These are phyloP conservation scores for Closterium sp. DNA, from an alignment of 139 green algal genomes.

Conservation along the genomic window DNA sequence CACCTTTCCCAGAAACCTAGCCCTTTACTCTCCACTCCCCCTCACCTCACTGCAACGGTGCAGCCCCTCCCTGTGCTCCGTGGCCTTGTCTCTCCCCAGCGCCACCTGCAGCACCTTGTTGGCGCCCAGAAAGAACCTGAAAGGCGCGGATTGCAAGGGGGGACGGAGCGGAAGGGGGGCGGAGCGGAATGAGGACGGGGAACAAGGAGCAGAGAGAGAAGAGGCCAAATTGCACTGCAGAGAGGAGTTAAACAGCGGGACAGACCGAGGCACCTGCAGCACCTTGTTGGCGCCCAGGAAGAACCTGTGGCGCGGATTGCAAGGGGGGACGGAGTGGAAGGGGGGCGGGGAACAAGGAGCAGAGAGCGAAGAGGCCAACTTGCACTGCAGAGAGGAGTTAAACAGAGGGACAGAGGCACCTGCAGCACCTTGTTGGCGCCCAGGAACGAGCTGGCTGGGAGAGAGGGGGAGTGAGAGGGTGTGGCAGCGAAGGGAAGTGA, in stretches of 20 bases:
- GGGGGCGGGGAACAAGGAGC: background rate
- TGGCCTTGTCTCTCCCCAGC: slow-evolving; percentile 70
- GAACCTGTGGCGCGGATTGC: slow-evolving; percentile 76
- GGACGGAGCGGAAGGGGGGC: background rate
- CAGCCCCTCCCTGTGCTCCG: slow-evolving; percentile 75
- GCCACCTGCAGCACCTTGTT: slow-evolving; percentile 87
- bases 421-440: too few relatives aligned
- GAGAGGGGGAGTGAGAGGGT: background rate
- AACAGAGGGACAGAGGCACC: background rate
- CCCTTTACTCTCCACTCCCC: background rate
- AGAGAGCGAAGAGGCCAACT: too few relatives aligned
- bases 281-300: slow-evolving; percentile 86
- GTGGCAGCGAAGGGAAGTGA: slow-evolving; percentile 70
- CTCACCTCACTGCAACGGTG: slow-evolving; percentile 40
- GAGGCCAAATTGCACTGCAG: too few relatives aligned
- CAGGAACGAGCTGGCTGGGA: background rate
- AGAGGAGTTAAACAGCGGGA: too few relatives aligned
- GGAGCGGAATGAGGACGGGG: too few relatives aligned
- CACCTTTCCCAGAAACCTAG: background rate
- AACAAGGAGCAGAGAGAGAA: background rate
- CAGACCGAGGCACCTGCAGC: slow-evolving; percentile 76
- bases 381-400: too few relatives aligned
- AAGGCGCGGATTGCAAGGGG: background rate
- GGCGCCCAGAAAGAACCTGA: slow-evolving; percentile 86
- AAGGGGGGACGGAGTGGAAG: background rate